A percentile compares a stretch with the other conserved stretches of the same genome.
These are phyloP conservation scores for Podospora comata DNA, from an alignment of 495 filamentous ascomycete species.

Conservation along the genomic window DNA sequence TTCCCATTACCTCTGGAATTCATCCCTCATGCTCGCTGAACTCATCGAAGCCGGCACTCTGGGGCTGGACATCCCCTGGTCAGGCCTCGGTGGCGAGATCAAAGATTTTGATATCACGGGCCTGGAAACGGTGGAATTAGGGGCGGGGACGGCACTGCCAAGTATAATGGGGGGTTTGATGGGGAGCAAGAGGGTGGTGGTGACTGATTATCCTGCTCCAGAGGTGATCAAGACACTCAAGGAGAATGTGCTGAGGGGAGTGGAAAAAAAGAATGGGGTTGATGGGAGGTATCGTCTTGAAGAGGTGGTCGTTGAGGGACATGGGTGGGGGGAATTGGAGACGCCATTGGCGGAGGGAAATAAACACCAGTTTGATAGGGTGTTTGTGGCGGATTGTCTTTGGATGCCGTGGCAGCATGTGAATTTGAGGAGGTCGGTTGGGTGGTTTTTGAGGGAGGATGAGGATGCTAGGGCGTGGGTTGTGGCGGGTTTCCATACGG, in stretches of 20 bases:
- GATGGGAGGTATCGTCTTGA: not conserved
- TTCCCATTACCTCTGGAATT: constrained; percentile 84
- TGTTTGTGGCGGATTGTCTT: constrained; percentile 78
- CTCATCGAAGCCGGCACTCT: constrained; percentile 54
- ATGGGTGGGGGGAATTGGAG: constrained; percentile 67
- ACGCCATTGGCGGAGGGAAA: constrained; percentile 53
- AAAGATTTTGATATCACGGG: constrained; percentile 35
- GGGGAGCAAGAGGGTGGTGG: constrained; percentile 59
- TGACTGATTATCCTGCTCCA: constrained; percentile 74
- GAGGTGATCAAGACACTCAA: constrained; percentile 58
- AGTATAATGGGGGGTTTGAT: constrained; percentile 64
- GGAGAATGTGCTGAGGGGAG: constrained; percentile 53
- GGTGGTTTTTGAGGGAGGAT: constrained; percentile 60
- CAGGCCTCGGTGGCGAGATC: not conserved
- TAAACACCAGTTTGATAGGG: constrained; percentile 57
- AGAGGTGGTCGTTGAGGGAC: constrained; percentile 54
- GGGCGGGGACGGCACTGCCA: constrained; percentile 69
- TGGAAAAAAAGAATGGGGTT: constrained; percentile 19
- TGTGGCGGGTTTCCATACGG: constrained; percentile 82
- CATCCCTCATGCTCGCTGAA: constrained; percentile 69
- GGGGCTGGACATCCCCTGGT: constrained; percentile 15
- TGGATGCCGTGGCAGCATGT: constrained; percentile 81
- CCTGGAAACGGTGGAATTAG: constrained; percentile 48
- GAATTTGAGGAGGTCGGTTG: constrained; percentile 66
- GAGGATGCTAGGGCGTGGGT: constrained; percentile 58